A percentile compares a stretch with the other conserved stretches of the same genome.
phyloP scores from a whole-genome alignment of 1,139 yeast genomes.

The Geotrichum candidum region DNA sequence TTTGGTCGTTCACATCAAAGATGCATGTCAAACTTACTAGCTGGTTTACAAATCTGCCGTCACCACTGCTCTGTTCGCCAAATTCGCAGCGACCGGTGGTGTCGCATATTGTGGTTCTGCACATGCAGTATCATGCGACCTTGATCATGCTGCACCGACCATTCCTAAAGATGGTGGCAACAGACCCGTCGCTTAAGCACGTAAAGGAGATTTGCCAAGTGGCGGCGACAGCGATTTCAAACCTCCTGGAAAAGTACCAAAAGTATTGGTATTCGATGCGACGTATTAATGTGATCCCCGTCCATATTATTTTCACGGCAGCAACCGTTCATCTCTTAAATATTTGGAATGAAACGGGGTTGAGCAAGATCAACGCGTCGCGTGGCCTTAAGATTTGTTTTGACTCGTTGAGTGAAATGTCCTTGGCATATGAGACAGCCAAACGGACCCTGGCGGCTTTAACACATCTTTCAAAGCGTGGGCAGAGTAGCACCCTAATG shows the following conservation, averaged over 20 bases:
- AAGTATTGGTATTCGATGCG: slow-evolving; percentile 22
- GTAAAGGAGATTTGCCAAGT: neutral
- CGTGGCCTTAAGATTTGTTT: slow-evolving; percentile 17
- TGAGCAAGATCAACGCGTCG: slow-evolving; percentile 10
- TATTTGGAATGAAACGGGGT: slow-evolving; percentile 14
- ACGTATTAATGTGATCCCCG: slow-evolving; percentile 23
- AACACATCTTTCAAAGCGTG: neutral
- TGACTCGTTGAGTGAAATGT: slow-evolving; percentile 13
- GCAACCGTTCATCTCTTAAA: slow-evolving; percentile 21
- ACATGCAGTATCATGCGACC: slow-evolving; percentile 23
- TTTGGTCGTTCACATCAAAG: slow-evolving; percentile 18
- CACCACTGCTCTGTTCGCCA: slow-evolving; percentile 18
- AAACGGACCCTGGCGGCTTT: slow-evolving; percentile 12
- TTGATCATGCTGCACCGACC: slow-evolving; percentile 24
- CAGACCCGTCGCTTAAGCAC: neutral
- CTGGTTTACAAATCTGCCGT: slow-evolving; percentile 24
- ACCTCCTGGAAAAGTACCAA: slow-evolving; percentile 14
- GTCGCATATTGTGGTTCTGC: slow-evolving; percentile 24
- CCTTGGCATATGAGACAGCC: slow-evolving; percentile 11
- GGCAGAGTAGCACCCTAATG: neutral
- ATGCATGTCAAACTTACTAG: slow-evolving; percentile 20
- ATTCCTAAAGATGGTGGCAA: slow-evolving; percentile 15
- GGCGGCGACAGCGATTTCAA: slow-evolving; percentile 10
- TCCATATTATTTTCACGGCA: slow-evolving; percentile 26
- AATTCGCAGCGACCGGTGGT: slow-evolving; percentile 19